Conservation (phyloP, 2,329 filamentous ascomycete species). For the Curvularia sp. region DNA sequence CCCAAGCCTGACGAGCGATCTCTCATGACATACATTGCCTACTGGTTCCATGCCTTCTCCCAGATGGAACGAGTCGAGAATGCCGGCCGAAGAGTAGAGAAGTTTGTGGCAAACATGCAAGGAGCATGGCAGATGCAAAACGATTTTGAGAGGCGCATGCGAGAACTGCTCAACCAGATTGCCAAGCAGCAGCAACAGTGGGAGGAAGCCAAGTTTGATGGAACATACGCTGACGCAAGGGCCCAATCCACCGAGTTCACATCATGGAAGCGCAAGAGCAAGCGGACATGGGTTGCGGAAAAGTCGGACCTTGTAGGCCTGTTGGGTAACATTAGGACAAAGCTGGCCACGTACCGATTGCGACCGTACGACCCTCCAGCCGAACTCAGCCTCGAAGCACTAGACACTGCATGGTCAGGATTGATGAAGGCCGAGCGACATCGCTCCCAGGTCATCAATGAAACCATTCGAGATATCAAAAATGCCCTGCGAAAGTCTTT, state of each 20-base stretch:
- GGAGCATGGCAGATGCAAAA: constrained; percentile 99
- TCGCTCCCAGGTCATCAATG: constrained; percentile 92
- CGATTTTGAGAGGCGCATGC: constrained; percentile 90
- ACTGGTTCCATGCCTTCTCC: constrained; percentile 99
- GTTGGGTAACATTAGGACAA: constrained; percentile 98
- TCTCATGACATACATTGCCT: constrained; percentile 99
- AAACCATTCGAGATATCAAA: constrained; percentile 98
- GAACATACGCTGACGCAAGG: constrained; percentile 92
- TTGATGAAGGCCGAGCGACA: constrained; percentile 85
- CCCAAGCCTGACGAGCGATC: constrained; percentile 94
- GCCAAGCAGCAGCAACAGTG: constrained; percentile 75
- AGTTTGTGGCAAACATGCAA: constrained; percentile 98
- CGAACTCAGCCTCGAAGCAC: constrained; percentile 79
- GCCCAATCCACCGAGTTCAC: constrained; percentile 81
- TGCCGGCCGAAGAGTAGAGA: constrained; percentile 92
- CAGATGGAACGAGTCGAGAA: constrained; percentile 99
- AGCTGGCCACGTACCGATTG: constrained; percentile 91
- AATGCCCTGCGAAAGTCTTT: constrained; percentile 91
- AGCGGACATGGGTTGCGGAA: constrained; percentile 95
- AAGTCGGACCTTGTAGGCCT: constrained; percentile 94
- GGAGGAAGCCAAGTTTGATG: constrained; percentile 82
- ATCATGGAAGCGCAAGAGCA: constrained; percentile 87
- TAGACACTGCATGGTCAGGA: constrained; percentile 81
- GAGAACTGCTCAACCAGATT: constrained; percentile 77
- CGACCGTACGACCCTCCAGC: constrained; percentile 88